Base-by-base conservation (phyloP, 2,329 filamentous ascomycete species). In the Colletotrichum liriopes region DNA sequence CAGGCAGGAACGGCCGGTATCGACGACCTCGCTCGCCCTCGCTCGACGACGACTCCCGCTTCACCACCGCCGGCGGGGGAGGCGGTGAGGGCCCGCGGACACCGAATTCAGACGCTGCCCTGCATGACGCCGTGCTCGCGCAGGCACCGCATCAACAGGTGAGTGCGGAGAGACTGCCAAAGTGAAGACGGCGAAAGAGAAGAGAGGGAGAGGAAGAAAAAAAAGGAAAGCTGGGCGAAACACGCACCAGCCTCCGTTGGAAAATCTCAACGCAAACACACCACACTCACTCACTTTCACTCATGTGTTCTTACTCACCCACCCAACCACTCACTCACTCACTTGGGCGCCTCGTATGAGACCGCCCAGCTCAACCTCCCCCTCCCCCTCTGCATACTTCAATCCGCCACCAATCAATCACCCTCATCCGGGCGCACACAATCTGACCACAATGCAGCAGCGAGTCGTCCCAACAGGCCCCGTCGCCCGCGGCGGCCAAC, bases 41-140 rank as follows among this genome's bases (percentile, higher is more conserved):
- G 32, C 71, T 73, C 47, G 72, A 73, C 49, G 72, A 67, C 64
- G 68, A 73, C 45, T 71, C 65, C 5, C 68, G 69, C 49, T 73
- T 73, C 59, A 72, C 68, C 47, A 61, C 68, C 47, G 68, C 39
- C 66, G 65, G 51, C 16, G 56, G 47, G 37, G 72, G 59, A 60
- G 43, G 55, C 64, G 65, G 60, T 54, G 65, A 68, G n/a, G 58
- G 47, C 59, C 45, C 47, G 20, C 65, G 56, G 49, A 55, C 61
- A 49, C 61, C 49, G 29, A 64, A 47, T 39, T 65, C 69, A 1
- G 72, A 72, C 39, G 23, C 47, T 18, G 67, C 39, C 51, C 29
- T 74, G 47, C 72, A 72, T 39, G 72, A 74, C 20, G 72, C 72
- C 61, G 68, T 72, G n/a, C 54, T 74, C 16, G 69, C 69, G 16